Percentiles rank a stretch among this genome's conserved stretches.
Conservation (phyloP, 2,329 filamentous ascomycete genomes). For the Colletotrichum higginsianum region DNA sequence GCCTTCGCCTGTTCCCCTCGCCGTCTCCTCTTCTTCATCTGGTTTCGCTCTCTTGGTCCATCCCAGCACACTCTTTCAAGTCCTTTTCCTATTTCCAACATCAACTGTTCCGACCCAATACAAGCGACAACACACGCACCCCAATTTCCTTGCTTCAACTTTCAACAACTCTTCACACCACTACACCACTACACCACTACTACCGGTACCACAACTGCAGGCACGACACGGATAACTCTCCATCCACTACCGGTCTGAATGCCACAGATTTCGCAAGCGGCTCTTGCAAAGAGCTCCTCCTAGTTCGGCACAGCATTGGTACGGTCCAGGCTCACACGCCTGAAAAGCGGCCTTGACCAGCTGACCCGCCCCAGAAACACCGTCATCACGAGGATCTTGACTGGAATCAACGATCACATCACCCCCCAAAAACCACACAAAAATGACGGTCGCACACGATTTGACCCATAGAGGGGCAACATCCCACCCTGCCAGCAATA, state of each 20-base stretch:
- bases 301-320: slow-evolving; percentile 46
- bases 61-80: slow-evolving; percentile 37
- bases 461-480: slow-evolving; percentile 77
- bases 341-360: slow-evolving; percentile 42
- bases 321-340: slow-evolving; percentile 44
- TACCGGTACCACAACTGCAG: background rate
- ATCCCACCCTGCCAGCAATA: slow-evolving; percentile 63
- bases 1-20: slow-evolving; percentile 47
- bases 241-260: slow-evolving; percentile 50
- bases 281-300: slow-evolving; percentile 57
- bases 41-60: slow-evolving; percentile 44
- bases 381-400: slow-evolving; percentile 42
- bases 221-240: slow-evolving; percentile 1
- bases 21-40: slow-evolving; percentile 45
- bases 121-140: slow-evolving; percentile 31
- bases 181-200: slow-evolving; percentile 12
- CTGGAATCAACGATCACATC: slow-evolving; percentile 43
- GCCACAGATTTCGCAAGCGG: slow-evolving; percentile 52
- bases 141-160: slow-evolving; percentile 30
- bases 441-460: slow-evolving; percentile 85
- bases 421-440: slow-evolving; percentile 49
- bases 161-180: slow-evolving; percentile 21
- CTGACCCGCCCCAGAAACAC: slow-evolving; percentile 41
- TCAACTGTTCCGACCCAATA: slow-evolving; percentile 35
- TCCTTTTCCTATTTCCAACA: slow-evolving; percentile 41